Base-by-base conservation (phyloP, 2,329 filamentous ascomycete species). In the Trichophyton simii region DNA sequence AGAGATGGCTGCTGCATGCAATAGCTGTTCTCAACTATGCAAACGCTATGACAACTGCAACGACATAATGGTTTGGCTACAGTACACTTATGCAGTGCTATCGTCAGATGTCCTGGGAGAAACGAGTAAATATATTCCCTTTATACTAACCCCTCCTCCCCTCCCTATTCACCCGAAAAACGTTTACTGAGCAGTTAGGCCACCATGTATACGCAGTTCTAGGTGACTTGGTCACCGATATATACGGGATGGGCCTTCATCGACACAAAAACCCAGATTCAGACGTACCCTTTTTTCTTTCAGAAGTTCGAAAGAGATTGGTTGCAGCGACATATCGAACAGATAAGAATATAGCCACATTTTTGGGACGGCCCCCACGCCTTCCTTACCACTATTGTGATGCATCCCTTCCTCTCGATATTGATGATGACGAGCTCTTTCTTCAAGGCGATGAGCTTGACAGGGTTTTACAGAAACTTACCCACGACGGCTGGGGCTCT, bases 301-400 rank as follows among this genome's bases (percentile, higher is more conserved):
- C 61, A 7, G 67, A 72, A 50, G 62, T 67, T 28, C 66, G 70
- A 28, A 25, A 66, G 57, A 62, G 68, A 31, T 65, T 66, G 8
- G 69, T 72, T 62, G 65, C 68, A 15, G 62, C 65, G 8, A 64
- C 68, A 18, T 70, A 70, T 44, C 65, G 59, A 31, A 44, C 64
- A 6, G 71, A 72, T 57, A 72, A 71, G 60, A 67, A 63, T 22
- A 63, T 71, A n/a, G 66, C 70, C 7, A 70, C 67, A 3, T 68
- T 71, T 59, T 60, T 71, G 2, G 69, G 69, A 11, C 66, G 70
- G 25, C 70, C 70, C n/a, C 70, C 69, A 2, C 63, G 67, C 5
- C 67, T 72, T 13, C 67, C 66, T 25, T 67, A 66, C 61, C 65
- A 65, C 34, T 72, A 70, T 61, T 72, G 68, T 61, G 66, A 70